Evolutionary conservation across 1,139 yeast genomes (phyloP).

Genomic region (Citeromyces hawaiiensis): DNA sequence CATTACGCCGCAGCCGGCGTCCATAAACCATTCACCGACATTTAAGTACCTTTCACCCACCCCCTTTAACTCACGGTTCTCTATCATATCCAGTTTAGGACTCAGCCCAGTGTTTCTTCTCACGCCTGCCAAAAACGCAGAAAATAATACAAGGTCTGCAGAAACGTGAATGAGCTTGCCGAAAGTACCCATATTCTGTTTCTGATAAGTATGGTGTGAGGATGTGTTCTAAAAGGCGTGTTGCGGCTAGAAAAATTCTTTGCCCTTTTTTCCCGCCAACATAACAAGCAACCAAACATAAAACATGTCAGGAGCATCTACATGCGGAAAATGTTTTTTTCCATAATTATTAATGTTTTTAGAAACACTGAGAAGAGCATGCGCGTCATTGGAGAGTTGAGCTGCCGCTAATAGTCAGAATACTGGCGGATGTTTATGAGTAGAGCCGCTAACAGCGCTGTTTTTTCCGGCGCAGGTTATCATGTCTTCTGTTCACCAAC

Average conservation of each 20-base stretch:
- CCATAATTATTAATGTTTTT: not conserved
- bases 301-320: not conserved
- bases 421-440: not conserved
- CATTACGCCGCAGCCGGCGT: conserved; percentile 58
- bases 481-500: not conserved
- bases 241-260: not conserved
- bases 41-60: conserved; percentile 60
- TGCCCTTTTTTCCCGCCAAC: not conserved
- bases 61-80: conserved; percentile 37
- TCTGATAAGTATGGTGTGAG: too few relatives aligned
- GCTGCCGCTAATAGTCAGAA: not conserved
- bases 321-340: not conserved
- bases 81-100: conserved; percentile 23
- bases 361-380: not conserved
- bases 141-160: conserved; percentile 61
- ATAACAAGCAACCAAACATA: not conserved
- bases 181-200: conserved; percentile 20
- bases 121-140: conserved; percentile 82
- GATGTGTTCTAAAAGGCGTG: not conserved
- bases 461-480: not conserved
- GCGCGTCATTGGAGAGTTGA: not conserved
- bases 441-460: not conserved
- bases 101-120: conserved; percentile 80
- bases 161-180: conserved; percentile 58
- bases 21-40: conserved; percentile 77